A percentile compares a stretch with the other conserved stretches of the same genome.
Evolutionary conservation across 768 basidiomycete genomes (phyloP).

Genomic region (Pleurotus tuber-regium): DNA sequence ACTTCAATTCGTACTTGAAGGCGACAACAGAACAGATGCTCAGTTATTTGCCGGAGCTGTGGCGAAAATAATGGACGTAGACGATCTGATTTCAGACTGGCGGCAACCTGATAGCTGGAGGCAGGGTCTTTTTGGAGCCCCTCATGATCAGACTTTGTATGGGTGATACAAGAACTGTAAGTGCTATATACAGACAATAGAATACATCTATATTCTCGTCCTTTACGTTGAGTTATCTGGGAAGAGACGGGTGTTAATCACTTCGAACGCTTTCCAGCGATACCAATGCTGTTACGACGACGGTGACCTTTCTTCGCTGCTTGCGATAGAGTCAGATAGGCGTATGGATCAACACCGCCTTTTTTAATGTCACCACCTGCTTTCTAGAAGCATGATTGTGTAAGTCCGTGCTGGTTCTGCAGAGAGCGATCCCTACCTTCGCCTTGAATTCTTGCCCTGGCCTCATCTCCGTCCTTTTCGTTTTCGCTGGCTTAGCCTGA

Average conservation of each 20-base stretch:
- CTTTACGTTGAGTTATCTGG: too few species aligned
- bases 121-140: slow-evolving; percentile 66
- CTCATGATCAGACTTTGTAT: slow-evolving; percentile 71
- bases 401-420: slow-evolving; percentile 14
- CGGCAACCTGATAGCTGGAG: slow-evolving; percentile 68
- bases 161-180: slow-evolving; percentile 37
- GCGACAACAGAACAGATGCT: slow-evolving; percentile 79
- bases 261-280: slow-evolving; percentile 52
- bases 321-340: slow-evolving; percentile 82
- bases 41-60: slow-evolving; percentile 54
- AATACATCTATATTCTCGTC: background rate
- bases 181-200: background rate
- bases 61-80: slow-evolving; percentile 43
- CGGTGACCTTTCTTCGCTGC: slow-evolving; percentile 66
- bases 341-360: slow-evolving; percentile 86
- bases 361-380: slow-evolving; percentile 94
- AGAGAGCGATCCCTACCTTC: slow-evolving; percentile 57
- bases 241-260: background rate
- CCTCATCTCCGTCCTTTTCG: slow-evolving; percentile 44
- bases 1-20: slow-evolving; percentile 77
- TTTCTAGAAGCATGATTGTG: slow-evolving; percentile 50
- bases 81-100: slow-evolving; percentile 40
- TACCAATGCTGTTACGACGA: slow-evolving; percentile 43
- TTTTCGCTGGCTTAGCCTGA: slow-evolving; percentile 44
- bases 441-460: slow-evolving; percentile 93